Conservation (phyloP, 495 filamentous ascomycete genomes). For the Podospora sp. region DNA sequence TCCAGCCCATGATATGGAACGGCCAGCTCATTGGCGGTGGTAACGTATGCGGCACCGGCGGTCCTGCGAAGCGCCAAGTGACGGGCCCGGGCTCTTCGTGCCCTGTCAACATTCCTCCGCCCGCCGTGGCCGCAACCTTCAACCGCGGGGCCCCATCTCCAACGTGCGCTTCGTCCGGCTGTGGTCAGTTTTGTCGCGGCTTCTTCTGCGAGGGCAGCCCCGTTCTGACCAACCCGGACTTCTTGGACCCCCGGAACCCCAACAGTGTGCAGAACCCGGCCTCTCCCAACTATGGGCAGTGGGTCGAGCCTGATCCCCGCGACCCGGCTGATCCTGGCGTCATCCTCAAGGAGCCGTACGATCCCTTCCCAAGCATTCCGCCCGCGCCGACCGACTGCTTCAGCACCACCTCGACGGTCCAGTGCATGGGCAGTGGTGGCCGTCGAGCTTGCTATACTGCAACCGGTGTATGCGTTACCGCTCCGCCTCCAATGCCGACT, state of each 20-base stretch:
- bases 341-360: neutral
- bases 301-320: neutral
- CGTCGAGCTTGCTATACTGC: neutral
- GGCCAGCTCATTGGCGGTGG: neutral
- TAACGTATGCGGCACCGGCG: neutral
- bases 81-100: neutral
- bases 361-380: neutral
- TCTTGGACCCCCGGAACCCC: slow-evolving; percentile 15
- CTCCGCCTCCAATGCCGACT: neutral
- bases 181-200: slow-evolving; percentile 1
- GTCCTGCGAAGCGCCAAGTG: too few relatives aligned
- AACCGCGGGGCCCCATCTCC: neutral
- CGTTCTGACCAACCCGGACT: slow-evolving; percentile 2
- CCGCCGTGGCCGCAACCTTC: neutral
- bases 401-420: neutral
- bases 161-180: neutral
- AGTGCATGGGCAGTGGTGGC: neutral
- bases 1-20: slow-evolving; percentile 1
- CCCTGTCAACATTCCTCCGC: neutral
- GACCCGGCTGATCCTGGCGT: neutral
- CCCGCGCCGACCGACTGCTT: neutral
- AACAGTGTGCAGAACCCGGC: slow-evolving; percentile 17
- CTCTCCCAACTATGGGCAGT: slow-evolving; percentile 3
- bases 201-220: slow-evolving; percentile 12
- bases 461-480: neutral